Base-by-base conservation (phyloP, 805 yeast species). In the Citeromyces nyonsensis region DNA sequence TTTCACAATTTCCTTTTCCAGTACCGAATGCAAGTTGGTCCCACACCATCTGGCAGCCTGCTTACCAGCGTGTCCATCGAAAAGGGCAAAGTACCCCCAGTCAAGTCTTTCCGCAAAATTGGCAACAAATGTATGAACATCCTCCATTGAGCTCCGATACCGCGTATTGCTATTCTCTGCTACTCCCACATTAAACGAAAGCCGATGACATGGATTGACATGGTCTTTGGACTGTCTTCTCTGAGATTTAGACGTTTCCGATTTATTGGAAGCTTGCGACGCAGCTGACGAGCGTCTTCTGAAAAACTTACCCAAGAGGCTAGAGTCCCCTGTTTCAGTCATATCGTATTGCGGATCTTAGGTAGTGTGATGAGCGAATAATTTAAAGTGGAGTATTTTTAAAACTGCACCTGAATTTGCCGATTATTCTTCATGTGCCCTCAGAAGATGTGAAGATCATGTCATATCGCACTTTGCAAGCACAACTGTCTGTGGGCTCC, bases 51-150 rank as follows among this genome's bases (percentile, higher is more conserved):
- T 71, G 2, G 98, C 94, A 6, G 94, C 78, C 42, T 74, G 83
- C 35, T 73, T 73, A 14, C 98, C 98, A 2, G 97, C 97, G 56
- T 88, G 98, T 8, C 98, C 98, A 54, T 88, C 98, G 54, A 85
- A 88, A 1, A 88, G 67, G 11, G 93, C 97, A 65, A 88, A 85
- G 49, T 82, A 88, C 2, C 95, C 97, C 79, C 94, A 80, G 50
- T 85, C 95, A 22, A 79, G 59, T 36, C 84, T 53, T 43, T 83
- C 94, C n/a, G 86, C 91, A 59, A 81, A 86, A 57, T 86, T 85
- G 41, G 91, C 85, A 26, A 85, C 84, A 44, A 80, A 83, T 0
- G 93, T 81, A 51, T 88, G 97, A 6, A 88, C 91, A 51, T 88
- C 98, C 50, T 88, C 98, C 98, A 88, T 88, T 20, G 85, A 72